Evolutionary conservation across 2,329 filamentous ascomycete species (phyloP), one percentile per base, ranked within the genome.

Genomic region (Fusarium sulawesiense): DNA sequence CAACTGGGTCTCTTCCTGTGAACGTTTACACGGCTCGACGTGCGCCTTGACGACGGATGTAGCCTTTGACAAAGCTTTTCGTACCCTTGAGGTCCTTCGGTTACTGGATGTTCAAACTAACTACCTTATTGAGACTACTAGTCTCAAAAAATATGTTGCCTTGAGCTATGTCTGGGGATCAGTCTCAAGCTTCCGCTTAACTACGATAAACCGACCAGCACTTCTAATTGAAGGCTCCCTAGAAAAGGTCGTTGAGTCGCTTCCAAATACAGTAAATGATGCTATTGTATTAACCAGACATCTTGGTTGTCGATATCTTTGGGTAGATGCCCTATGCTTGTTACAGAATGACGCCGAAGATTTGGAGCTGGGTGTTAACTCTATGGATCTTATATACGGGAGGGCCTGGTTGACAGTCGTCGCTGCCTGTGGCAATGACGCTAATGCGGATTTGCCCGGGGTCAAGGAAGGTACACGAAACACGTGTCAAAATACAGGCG

Each of bases 331-430:
- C 0, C 18, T 55, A 16, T 60, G 55, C 21, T n/a, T 66, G 18
- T 6, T 59, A 2, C 64, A 66, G 18, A 56, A 60, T 6, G 42
- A 60, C 18, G 2, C 60, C 2, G 25, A 47, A 10, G 64, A 68
- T 13, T 16, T 71, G 1, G 10, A 48, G 13, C 25, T 11, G 1
- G 64, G 65, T 0, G 59, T 71, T 0, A 30, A 44, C 3, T 34
- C 40, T 6, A 71, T 69, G 65, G 66, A 69, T 6, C 37, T 60
- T 1, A 48, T 71, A 6, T 71, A 66, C 16, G 65, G 66, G 16
- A 34, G 56, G 14, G 47, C 59, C 2, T 63, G 60, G 61, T 10
- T 71, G 32, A 69, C 61, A 1, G 30, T 71, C 23, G 29, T 66
- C 45, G 68, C 68, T 1, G 40, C 42, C 6, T 56, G 40, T 25